phyloP scores from a whole-genome alignment of 805 yeast genomes.

The Suhomyces canberraensis region DNA sequence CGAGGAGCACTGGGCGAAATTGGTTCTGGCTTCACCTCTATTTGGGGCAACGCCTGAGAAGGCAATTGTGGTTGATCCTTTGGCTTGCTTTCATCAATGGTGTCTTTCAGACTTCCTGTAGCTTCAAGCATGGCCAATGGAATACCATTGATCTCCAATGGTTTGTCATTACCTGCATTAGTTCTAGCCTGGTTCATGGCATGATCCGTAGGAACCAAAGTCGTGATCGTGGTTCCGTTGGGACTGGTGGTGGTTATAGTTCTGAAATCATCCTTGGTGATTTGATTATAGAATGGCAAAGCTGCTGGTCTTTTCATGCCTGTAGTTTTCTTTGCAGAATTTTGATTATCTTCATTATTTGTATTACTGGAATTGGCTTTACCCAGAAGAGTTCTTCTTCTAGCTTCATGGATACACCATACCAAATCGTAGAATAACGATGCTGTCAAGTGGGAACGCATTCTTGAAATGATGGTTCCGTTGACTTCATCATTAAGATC shows the following conservation, averaged over 20 bases:
- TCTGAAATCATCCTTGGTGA: constrained; percentile 82
- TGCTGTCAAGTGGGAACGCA: constrained; percentile 91
- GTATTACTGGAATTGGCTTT: constrained; percentile 15
- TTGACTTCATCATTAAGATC: constrained; percentile 16
- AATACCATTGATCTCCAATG: constrained; percentile 64
- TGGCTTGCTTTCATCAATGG: constrained; percentile 5
- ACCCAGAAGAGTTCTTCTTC: constrained; percentile 55
- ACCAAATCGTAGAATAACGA: constrained; percentile 88
- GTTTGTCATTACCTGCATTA: constrained; percentile 53
- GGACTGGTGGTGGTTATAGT: constrained; percentile 85
- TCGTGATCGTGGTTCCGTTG: constrained; percentile 87
- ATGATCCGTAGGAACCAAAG: constrained; percentile 80
- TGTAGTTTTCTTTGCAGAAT: constrained; percentile 3
- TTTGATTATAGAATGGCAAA: constrained; percentile 85
- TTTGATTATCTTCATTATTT: constrained; percentile 2
- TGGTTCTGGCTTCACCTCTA: background rate
- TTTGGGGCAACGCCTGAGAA: background rate
- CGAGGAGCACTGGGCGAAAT: background rate
- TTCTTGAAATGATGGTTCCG: constrained; percentile 65
- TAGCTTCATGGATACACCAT: constrained; percentile 93
- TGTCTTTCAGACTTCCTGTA: constrained; percentile 59
- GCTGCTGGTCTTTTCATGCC: constrained; percentile 52
- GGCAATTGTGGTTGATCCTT: background rate
- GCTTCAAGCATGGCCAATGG: constrained; percentile 73
- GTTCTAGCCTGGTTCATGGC: constrained; percentile 63